phyloP scores from a whole-genome alignment of 177 flowering plant genomes.

The Vitis hybrid region DNA sequence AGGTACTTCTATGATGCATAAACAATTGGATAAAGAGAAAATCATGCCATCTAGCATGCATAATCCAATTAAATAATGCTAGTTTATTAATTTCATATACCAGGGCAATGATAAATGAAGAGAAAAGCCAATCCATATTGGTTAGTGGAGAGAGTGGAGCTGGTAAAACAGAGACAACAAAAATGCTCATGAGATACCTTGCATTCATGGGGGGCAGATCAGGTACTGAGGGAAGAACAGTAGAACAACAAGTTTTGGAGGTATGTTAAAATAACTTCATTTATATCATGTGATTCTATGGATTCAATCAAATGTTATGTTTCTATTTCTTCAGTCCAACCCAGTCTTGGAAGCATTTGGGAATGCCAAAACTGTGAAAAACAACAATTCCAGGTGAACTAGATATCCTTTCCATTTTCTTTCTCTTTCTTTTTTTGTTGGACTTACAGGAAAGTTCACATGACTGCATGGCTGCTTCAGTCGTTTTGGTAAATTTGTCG shows the following conservation, averaged over 20 bases:
- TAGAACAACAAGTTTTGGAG: conserved; percentile 91
- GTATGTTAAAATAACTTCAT: conserved; percentile 30
- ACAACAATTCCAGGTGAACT: conserved; percentile 86
- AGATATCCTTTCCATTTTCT: not conserved
- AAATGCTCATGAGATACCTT: conserved; percentile 90
- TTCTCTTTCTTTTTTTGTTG: not conserved
- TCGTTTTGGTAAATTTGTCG: conserved; percentile 95
- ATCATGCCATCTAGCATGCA: not conserved
- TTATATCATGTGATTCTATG: not conserved
- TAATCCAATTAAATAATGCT: not conserved
- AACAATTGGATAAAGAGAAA: not conserved
- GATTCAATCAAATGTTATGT: not conserved
- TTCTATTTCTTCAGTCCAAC: conserved; percentile 57
- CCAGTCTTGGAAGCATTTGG: conserved; percentile 96
- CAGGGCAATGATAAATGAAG: conserved; percentile 81
- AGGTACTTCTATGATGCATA: conserved; percentile 40
- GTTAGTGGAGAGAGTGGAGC: conserved; percentile 98
- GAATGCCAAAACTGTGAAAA: conserved; percentile 88
- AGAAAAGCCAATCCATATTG: conserved; percentile 75
- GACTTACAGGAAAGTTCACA: conserved; percentile 4
- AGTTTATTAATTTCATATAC: conserved; percentile 2
- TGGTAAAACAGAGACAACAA: conserved; percentile 92
- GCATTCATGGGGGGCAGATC: conserved; percentile 94
- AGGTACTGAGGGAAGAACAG: conserved; percentile 80
- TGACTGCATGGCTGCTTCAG: conserved; percentile 37